phyloP scores from a whole-genome alignment of 345 rosid species.

The Lumnitzera racemosa region DNA sequence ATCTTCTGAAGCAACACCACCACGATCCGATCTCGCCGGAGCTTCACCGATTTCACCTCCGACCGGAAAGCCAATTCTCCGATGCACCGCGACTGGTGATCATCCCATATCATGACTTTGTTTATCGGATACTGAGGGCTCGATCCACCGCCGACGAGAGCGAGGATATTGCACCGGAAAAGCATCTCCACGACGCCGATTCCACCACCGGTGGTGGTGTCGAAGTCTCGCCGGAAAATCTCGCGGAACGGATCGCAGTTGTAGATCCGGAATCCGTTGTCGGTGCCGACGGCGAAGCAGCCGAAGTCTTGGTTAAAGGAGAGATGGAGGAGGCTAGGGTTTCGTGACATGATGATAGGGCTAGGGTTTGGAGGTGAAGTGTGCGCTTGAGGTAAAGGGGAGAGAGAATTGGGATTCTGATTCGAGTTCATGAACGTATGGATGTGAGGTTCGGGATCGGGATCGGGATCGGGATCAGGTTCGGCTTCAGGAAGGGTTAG shows the following conservation, averaged over 20 bases:
- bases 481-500: neutral
- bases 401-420: neutral
- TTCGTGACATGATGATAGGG: constrained; percentile 1
- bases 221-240: constrained; percentile 27
- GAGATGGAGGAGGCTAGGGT: constrained; percentile 21
- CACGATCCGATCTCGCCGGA: constrained; percentile 27
- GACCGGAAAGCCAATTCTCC: constrained; percentile 40
- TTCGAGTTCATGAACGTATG: neutral
- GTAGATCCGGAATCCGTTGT: constrained; percentile 34
- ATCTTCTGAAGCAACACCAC: constrained; percentile 30
- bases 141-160: constrained; percentile 29
- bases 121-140: constrained; percentile 19
- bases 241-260: constrained; percentile 32
- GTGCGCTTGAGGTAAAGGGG: constrained; percentile 4
- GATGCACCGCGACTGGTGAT: constrained; percentile 22
- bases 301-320: constrained; percentile 44
- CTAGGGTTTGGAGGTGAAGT: constrained; percentile 4
- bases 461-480: constrained; percentile 1
- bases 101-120: constrained; percentile 42
- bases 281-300: constrained; percentile 35
- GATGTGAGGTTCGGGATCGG: neutral
- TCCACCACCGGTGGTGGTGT: constrained; percentile 12
- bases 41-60: constrained; percentile 29
- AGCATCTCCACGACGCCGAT: constrained; percentile 29
- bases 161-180: constrained; percentile 27